These are phyloP conservation scores for Persicaria tinctoria DNA, from an alignment of 148 eudicot genomes.

Conservation along the genomic window DNA sequence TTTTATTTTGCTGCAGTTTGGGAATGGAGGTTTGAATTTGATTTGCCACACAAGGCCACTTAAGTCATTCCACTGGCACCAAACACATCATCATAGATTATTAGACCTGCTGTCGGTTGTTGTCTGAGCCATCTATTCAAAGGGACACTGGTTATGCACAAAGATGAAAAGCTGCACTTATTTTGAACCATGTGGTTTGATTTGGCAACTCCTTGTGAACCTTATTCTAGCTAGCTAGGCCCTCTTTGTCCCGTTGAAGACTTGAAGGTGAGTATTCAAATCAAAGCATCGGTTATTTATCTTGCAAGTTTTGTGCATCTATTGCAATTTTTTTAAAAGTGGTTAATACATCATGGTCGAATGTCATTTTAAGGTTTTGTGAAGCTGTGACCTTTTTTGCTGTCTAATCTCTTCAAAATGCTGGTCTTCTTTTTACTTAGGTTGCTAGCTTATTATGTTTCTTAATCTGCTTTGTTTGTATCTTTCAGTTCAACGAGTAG, in stretches of 20 bases:
- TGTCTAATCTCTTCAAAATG: background rate
- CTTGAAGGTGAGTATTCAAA: background rate
- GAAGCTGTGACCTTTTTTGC: background rate
- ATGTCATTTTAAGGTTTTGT: background rate
- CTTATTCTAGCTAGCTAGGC: background rate
- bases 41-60: constrained; percentile 1
- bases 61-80: background rate
- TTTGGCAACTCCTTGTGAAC: background rate
- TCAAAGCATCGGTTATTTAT: too few relatives aligned
- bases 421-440: background rate
- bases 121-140: background rate
- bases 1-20: background rate
- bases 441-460: background rate
- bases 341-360: background rate
- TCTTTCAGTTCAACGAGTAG: background rate
- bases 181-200: background rate
- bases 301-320: background rate
- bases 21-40: background rate
- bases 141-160: background rate
- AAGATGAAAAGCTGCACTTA: background rate
- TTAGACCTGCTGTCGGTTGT: background rate
- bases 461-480: background rate
- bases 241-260: background rate
- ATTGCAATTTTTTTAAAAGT: background rate
- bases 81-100: background rate